A percentile compares a stretch with the other conserved stretches of the same genome.
phyloP scores from a whole-genome alignment of 139 green algal genomes.

The Chlamydomonas incerta region DNA sequence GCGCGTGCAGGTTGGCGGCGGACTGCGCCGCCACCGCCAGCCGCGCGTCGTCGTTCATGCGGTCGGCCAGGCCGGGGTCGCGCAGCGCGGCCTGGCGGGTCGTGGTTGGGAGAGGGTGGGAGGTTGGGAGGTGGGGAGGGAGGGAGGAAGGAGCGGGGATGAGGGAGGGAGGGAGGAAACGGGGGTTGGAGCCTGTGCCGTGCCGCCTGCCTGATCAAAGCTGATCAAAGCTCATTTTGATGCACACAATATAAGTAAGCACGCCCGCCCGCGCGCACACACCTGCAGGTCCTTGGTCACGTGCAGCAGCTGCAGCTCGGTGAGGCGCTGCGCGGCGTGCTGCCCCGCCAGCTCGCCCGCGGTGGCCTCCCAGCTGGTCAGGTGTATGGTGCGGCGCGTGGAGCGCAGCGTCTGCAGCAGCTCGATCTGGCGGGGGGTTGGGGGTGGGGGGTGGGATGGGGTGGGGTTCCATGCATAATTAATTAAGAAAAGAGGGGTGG shows the following conservation, averaged over 20 bases:
- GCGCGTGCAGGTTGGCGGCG: slow-evolving; percentile 18
- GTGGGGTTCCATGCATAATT: too few species aligned
- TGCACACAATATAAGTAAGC: background rate
- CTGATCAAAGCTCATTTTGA: too few species aligned
- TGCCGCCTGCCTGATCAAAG: too few species aligned
- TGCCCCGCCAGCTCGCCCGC: slow-evolving; percentile 22
- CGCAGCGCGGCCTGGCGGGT: slow-evolving; percentile 31
- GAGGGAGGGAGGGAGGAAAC: too few species aligned
- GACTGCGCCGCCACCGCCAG: slow-evolving; percentile 9
- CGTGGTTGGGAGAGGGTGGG: background rate
- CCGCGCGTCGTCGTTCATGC: slow-evolving; percentile 16
- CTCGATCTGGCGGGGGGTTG: slow-evolving; percentile 37
- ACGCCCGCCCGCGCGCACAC: background rate
- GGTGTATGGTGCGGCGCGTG: slow-evolving; percentile 22
- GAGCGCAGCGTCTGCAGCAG: slow-evolving; percentile 16
- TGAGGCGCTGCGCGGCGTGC: slow-evolving; percentile 40
- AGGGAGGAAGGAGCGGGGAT: too few species aligned
- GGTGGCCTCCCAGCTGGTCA: slow-evolving; percentile 35
- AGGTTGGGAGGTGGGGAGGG: background rate
- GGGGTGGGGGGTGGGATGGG: background rate
- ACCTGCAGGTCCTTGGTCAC: slow-evolving; percentile 61
- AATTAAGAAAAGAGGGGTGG: too few species aligned
- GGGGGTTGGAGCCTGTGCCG: too few species aligned
- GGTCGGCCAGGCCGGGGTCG: slow-evolving; percentile 29
- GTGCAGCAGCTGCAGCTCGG: slow-evolving; percentile 59